Conservation (phyloP, 2,329 filamentous ascomycete genomes). For the Colletotrichum trifolii region DNA sequence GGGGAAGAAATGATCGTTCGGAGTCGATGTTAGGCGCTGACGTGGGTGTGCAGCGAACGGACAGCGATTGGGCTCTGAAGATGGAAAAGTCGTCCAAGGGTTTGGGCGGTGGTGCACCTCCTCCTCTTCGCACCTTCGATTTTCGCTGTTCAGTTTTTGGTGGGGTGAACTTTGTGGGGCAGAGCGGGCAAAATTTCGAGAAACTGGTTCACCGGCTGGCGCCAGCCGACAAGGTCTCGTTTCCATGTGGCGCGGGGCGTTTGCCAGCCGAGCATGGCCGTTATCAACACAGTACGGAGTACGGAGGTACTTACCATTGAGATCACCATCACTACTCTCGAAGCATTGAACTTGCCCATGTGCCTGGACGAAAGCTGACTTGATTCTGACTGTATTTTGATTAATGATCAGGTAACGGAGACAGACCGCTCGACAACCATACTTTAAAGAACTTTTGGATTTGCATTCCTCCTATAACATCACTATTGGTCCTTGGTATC, state of each 20-base stretch:
- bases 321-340: not conserved
- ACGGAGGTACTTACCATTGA: not conserved
- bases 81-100: slow-evolving; percentile 37
- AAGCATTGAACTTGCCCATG: not conserved
- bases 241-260: slow-evolving; percentile 28
- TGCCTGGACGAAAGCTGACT: no score
- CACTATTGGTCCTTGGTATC: slow-evolving; percentile 28
- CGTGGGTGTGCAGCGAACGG: slow-evolving; percentile 29
- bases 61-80: slow-evolving; percentile 32
- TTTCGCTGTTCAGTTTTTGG: slow-evolving; percentile 38
- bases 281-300: not conserved
- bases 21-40: slow-evolving; percentile 16
- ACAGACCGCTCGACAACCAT: no score
- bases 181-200: slow-evolving; percentile 38
- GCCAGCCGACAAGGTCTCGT: slow-evolving; percentile 20
- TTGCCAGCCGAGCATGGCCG: not conserved
- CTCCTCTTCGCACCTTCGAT: slow-evolving; percentile 36
- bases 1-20: slow-evolving; percentile 11
- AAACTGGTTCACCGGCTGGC: slow-evolving; percentile 24
- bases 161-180: slow-evolving; percentile 40
- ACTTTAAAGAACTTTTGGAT: not conserved
- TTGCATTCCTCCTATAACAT: not conserved
- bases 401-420: no score
- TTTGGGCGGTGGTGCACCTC: slow-evolving; percentile 24
- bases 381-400: no score